These are phyloP conservation scores for Nannochloropsis salina DNA, from an alignment of 108 stramenopile species.

Conservation along the genomic window DNA sequence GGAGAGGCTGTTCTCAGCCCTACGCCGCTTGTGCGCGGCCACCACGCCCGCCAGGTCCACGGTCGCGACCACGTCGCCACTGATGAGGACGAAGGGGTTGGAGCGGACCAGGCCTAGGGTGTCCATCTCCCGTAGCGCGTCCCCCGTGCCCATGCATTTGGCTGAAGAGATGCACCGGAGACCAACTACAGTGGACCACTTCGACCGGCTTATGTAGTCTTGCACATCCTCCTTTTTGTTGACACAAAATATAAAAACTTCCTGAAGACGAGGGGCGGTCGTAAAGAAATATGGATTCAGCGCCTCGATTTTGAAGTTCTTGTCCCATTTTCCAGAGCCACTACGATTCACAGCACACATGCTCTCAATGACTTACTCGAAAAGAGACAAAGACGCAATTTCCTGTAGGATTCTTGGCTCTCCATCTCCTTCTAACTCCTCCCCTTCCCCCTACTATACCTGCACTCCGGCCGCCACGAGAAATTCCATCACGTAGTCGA, in stretches of 20 bases:
- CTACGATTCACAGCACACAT: no score
- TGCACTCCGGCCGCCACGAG: slow-evolving; percentile 74
- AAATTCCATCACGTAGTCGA: slow-evolving; percentile 89
- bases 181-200: slow-evolving; percentile 22
- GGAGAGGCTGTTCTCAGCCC: slow-evolving; percentile 63
- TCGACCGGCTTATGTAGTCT: slow-evolving; percentile 39
- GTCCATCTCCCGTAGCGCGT: slow-evolving; percentile 90
- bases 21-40: slow-evolving; percentile 60
- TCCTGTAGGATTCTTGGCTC: background rate
- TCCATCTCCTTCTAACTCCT: slow-evolving; percentile 41
- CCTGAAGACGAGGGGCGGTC: slow-evolving; percentile 36
- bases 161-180: slow-evolving; percentile 49
- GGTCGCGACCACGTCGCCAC: slow-evolving; percentile 86
- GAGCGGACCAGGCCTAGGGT: slow-evolving; percentile 77
- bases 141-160: slow-evolving; percentile 67
- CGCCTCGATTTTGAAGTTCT: no score
- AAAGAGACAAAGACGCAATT: no score
- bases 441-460: background rate
- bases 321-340: no score
- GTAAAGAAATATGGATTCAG: slow-evolving; percentile 37
- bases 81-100: slow-evolving; percentile 91
- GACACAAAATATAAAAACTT: slow-evolving; percentile 61
- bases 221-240: slow-evolving; percentile 51
- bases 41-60: slow-evolving; percentile 63
- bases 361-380: no score